phyloP scores from a whole-genome alignment of 116 monocot genomes.

The Phalaenopsis hybrid region DNA sequence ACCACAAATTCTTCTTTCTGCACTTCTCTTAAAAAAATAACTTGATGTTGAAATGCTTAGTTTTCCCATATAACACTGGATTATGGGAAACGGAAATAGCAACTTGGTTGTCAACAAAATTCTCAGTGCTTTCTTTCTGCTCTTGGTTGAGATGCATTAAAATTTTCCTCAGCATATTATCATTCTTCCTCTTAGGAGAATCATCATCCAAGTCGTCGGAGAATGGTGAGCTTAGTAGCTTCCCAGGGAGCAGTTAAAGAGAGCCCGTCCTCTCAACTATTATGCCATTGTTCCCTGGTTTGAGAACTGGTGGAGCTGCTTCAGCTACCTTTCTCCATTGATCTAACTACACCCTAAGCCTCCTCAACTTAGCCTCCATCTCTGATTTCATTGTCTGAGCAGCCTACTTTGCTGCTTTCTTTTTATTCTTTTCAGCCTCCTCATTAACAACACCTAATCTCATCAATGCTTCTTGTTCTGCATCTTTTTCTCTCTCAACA shows the following conservation, averaged over 20 bases:
- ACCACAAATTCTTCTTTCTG: too few species aligned
- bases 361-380: conserved; percentile 23
- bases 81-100: too few species aligned
- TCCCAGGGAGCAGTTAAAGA: conserved; percentile 37
- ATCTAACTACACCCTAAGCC: conserved; percentile 10
- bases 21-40: too few species aligned
- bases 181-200: too few species aligned
- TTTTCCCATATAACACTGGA: too few species aligned
- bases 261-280: conserved; percentile 48
- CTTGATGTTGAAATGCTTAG: too few species aligned
- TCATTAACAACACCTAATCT: not conserved
- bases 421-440: conserved; percentile 40
- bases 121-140: too few species aligned
- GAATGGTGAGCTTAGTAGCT: too few species aligned
- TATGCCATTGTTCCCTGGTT: conserved; percentile 35
- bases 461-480: not conserved
- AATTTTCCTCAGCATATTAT: too few species aligned
- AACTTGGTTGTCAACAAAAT: too few species aligned
- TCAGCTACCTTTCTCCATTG: conserved; percentile 98
- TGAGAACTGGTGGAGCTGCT: conserved; percentile 67
- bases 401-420: conserved; percentile 38
- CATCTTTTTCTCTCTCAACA: not conserved
- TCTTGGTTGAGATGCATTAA: too few species aligned
- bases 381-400: conserved; percentile 53
- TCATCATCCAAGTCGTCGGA: too few species aligned